Evolutionary conservation across 2,329 filamentous ascomycete genomes (phyloP), one percentile per base, ranked within the genome.

Genomic region (Fusarium marasasianum): DNA sequence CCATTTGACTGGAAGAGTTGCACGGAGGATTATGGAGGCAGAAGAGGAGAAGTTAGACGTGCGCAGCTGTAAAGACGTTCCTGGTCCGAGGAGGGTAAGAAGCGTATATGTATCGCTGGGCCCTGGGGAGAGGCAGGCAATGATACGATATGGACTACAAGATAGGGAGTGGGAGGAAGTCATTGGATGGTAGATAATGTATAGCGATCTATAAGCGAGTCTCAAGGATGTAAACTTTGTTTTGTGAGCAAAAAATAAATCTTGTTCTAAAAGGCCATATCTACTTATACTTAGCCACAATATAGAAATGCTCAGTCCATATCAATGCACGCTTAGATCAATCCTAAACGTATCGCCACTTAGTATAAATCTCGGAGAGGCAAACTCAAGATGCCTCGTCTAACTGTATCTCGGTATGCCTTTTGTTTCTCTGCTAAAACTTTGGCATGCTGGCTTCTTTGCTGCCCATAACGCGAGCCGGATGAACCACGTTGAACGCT

Each of bases 161-260:
- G 26, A 48, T 31, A 48, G 26, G 3, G 45, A 48, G 14, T 48
- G 45, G 45, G 45, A 31, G 20, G 45, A 48, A 22, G 14, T 0
- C 6, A 48, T 31, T n/a, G 45, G 4, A 12, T 48, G 45, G 45
- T 48, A 48, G 6, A 48, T 15, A 11, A 29, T 0, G 5, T 3
- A 3, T 0, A 0, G 26, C 13, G 9, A 47, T 29, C 3, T 15
- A 1, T 11, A 3, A 26, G 0, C 3, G 24, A 14, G 3, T 14
- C 1, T 24, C 2, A 18, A 17, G 12, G 10, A 44, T 5, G 8
- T 18, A 8, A 17, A 31, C 29, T 31, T 31, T 31, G 29, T 31
- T 31, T 31, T 31, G 29, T 11, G 29, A 31, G 29, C 29, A 31
- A 31, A 31, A 31, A 18, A 38, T 5, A 20, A 38, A 38, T 12